Conservation (phyloP, 257 asterid genomes). For the Scutellaria barbata region DNA sequence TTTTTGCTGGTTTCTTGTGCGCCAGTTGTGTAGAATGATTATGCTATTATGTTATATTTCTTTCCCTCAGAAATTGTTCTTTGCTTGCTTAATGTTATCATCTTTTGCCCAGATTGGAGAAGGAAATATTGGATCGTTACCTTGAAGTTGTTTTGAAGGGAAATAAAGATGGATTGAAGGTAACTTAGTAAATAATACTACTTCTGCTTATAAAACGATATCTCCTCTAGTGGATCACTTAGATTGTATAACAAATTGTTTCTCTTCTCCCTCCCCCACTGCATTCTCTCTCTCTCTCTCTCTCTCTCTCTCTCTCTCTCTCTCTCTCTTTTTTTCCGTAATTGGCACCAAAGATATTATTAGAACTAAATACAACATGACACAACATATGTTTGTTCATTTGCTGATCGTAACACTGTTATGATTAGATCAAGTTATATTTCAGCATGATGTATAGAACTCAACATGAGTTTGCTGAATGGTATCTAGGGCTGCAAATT, state of each 20-base stretch:
- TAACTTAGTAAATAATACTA: constrained; percentile 46
- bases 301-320: no score
- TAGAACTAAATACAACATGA: background rate
- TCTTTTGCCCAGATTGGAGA: constrained; percentile 76
- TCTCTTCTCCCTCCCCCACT: background rate
- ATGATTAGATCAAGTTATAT: background rate
- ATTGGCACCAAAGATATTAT: background rate
- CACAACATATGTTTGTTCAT: no score
- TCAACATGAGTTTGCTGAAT: background rate
- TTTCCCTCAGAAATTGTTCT: constrained; percentile 8
- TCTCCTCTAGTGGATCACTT: constrained; percentile 8
- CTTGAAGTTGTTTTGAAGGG: constrained; percentile 95
- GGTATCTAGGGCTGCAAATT: background rate
- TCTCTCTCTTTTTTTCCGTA: background rate
- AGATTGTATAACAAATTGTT: constrained; percentile 3
- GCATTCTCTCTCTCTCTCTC: background rate
- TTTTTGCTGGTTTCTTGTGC: constrained; percentile 12
- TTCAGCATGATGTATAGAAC: background rate
- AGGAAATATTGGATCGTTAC: constrained; percentile 92
- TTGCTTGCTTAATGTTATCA: constrained; percentile 30
- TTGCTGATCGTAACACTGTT: background rate
- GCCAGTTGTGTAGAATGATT: constrained; percentile 21
- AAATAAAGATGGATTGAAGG: constrained; percentile 97
- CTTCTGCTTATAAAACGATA: constrained; percentile 19
- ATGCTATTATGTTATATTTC: constrained; percentile 21